These are phyloP conservation scores for Oldenlandia corymbosa DNA, from an alignment of 257 asterid species.

Conservation along the genomic window DNA sequence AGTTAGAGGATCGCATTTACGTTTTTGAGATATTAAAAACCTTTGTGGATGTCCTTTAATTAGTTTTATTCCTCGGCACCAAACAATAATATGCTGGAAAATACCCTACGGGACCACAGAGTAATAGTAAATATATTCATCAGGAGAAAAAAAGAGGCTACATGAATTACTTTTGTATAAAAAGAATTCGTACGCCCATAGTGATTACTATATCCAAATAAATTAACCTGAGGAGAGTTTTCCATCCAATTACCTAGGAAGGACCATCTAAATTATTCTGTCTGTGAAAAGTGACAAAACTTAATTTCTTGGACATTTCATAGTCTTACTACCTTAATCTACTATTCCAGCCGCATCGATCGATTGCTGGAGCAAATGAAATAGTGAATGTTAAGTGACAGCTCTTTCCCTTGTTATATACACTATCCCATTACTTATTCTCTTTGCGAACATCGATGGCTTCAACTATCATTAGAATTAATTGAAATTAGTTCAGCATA, in stretches of 20 bases:
- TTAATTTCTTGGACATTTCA: constrained; percentile 9
- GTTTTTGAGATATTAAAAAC: too few relatives aligned
- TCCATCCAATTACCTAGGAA: constrained; percentile 15
- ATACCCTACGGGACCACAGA: too few relatives aligned
- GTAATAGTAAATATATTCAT: too few relatives aligned
- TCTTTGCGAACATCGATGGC: constrained; percentile 13
- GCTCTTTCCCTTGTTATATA: constrained; percentile 18
- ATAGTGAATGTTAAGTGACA: neutral
- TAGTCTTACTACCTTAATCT: neutral
- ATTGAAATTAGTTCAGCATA: neutral
- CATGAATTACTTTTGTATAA: too few relatives aligned
- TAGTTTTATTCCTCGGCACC: too few relatives aligned
- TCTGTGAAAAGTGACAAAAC: neutral
- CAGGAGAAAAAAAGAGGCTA: too few relatives aligned
- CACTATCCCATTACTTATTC: neutral
- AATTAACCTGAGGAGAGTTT: neutral
- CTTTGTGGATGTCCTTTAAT: too few relatives aligned
- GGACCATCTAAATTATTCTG: constrained; percentile 1
- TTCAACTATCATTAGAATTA: neutral
- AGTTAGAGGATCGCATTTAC: too few relatives aligned
- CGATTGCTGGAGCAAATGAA: neutral
- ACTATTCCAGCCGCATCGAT: neutral
- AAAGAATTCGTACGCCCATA: too few relatives aligned
- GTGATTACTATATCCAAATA: too few relatives aligned
- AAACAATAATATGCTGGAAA: too few relatives aligned